phyloP scores from a whole-genome alignment of 768 basidiomycete species.

The Leccinellum albellum region DNA sequence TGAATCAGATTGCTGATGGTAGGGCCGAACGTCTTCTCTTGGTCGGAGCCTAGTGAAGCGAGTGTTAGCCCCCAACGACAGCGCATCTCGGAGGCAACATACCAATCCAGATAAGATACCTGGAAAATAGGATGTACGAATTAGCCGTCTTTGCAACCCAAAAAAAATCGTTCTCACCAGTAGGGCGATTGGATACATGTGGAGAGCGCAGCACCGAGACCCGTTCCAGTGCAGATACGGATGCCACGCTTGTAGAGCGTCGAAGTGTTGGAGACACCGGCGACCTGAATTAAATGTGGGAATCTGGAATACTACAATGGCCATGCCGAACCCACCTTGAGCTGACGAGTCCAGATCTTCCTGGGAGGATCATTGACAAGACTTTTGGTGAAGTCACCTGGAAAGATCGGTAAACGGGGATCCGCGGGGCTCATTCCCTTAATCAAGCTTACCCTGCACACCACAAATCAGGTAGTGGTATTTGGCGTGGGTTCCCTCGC shows the following conservation, averaged over 20 bases:
- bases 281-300: constrained; percentile 45
- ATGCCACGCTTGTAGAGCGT: constrained; percentile 76
- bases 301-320: constrained; percentile 3
- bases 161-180: constrained; percentile 44
- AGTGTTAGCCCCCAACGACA: constrained; percentile 8
- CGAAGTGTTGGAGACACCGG: constrained; percentile 78
- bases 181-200: constrained; percentile 74
- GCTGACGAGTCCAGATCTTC: constrained; percentile 72
- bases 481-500: constrained; percentile 68
- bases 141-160: neutral
- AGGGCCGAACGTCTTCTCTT: constrained; percentile 81
- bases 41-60: constrained; percentile 62
- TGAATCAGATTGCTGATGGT: constrained; percentile 73
- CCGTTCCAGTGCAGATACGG: constrained; percentile 79
- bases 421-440: neutral
- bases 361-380: constrained; percentile 68
- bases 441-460: constrained; percentile 51
- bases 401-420: neutral
- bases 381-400: constrained; percentile 71
- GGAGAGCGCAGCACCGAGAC: constrained; percentile 74
- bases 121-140: constrained; percentile 20
- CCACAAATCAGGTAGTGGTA: constrained; percentile 81
- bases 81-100: constrained; percentile 14
- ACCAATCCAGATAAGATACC: constrained; percentile 81
- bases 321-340: constrained; percentile 49